A percentile compares a stretch with the other conserved stretches of the same genome.
Evolutionary conservation across 305 asterid genomes (phyloP).

Genomic region (Fraxinus dipetala): DNA sequence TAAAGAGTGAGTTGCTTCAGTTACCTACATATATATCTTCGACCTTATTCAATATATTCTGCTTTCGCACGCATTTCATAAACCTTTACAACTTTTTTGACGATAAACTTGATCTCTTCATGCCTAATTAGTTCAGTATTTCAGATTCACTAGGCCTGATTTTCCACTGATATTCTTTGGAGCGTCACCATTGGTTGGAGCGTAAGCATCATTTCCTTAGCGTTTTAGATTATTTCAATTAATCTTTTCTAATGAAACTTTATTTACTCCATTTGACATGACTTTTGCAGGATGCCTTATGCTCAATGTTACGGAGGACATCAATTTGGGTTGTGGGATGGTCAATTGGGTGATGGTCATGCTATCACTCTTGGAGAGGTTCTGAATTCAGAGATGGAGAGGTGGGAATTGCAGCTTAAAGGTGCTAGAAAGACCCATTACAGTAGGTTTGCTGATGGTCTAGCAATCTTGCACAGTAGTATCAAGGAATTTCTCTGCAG

Average conservation of each 20-base stretch:
- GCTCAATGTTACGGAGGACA: constrained; percentile 99
- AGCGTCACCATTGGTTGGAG: constrained; percentile 63
- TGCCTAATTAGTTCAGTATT: constrained; percentile 33
- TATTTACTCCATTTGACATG: background rate
- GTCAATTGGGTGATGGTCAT: constrained; percentile 96
- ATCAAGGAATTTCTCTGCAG: constrained; percentile 94
- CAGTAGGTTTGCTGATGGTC: constrained; percentile 98
- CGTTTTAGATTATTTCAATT: background rate
- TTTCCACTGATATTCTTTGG: constrained; percentile 74
- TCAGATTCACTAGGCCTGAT: constrained; percentile 88
- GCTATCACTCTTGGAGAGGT: constrained; percentile 91
- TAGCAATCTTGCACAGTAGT: constrained; percentile 92
- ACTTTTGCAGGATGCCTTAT: constrained; percentile 52
- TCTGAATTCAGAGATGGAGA: constrained; percentile 60
- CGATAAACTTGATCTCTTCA: constrained; percentile 13
- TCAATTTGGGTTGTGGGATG: constrained; percentile 99
- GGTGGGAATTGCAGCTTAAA: constrained; percentile 98
- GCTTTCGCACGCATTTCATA: background rate
- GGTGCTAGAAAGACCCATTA: constrained; percentile 96
- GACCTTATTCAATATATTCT: constrained; percentile 12
- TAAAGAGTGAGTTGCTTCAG: constrained; percentile 55
- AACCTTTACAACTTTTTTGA: background rate
- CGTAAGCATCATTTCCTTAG: constrained; percentile 45
- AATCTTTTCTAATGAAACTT: background rate
- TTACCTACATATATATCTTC: background rate